Evolutionary conservation across 805 yeast genomes (phyloP).

Genomic region (Kuraishia molischiana): DNA sequence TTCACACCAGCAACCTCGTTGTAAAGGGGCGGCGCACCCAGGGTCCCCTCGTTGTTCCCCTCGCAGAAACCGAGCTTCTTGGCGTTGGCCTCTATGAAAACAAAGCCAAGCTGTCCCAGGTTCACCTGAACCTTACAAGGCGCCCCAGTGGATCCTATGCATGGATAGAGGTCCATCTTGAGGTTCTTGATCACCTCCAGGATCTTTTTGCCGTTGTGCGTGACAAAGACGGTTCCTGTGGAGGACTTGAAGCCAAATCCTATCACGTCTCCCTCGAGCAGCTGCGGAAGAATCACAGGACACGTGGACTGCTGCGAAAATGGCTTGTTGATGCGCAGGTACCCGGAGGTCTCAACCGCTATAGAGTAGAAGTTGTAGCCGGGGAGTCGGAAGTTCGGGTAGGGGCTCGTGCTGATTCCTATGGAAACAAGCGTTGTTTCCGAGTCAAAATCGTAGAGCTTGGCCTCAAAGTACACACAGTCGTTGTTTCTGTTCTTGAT

Average conservation of each 20-base stretch:
- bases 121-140: constrained; percentile 39
- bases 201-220: constrained; percentile 45
- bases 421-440: constrained; percentile 46
- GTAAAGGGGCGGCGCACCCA: constrained; percentile 29
- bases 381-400: constrained; percentile 67
- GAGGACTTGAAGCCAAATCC: constrained; percentile 43
- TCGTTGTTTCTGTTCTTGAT: constrained; percentile 29
- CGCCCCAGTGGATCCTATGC: constrained; percentile 41
- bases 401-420: constrained; percentile 65
- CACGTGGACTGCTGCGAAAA: constrained; percentile 36
- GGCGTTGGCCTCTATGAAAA: constrained; percentile 79
- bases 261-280: constrained; percentile 41
- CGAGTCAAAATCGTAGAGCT: constrained; percentile 29
- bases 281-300: constrained; percentile 36
- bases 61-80: constrained; percentile 48
- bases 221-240: constrained; percentile 40
- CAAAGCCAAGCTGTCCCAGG: constrained; percentile 84
- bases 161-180: constrained; percentile 40
- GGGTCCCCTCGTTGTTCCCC: constrained; percentile 27
- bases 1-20: constrained; percentile 11
- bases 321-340: constrained; percentile 57
- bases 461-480: constrained; percentile 59
- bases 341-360: constrained; percentile 67
- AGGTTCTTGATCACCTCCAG: constrained; percentile 41
- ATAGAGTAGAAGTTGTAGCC: constrained; percentile 64